Conservation (phyloP, 176 grass and related monocot genomes). For the Raddia guianensis region DNA sequence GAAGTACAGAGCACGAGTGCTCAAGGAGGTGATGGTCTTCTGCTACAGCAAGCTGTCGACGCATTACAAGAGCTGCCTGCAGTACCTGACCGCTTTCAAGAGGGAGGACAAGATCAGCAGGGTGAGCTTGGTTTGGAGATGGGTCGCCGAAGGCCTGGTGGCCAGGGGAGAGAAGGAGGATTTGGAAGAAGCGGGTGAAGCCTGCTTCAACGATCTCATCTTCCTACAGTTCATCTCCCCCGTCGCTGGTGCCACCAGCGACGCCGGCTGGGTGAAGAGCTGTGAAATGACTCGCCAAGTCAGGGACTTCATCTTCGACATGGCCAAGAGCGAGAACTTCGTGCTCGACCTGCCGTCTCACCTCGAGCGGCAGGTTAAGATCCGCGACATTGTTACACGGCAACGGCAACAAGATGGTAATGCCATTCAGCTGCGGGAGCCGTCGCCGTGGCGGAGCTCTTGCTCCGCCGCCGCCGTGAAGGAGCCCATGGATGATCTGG, state of each 20-base stretch:
- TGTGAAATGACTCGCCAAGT: background rate
- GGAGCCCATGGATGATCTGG: background rate
- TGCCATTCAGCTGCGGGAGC: too few species aligned
- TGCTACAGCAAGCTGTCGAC: too few species aligned
- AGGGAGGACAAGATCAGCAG: too few species aligned
- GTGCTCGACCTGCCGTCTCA: background rate
- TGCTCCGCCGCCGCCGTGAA: too few species aligned
- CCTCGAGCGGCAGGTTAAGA: fast-evolving
- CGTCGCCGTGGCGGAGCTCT: background rate
- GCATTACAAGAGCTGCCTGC: too few species aligned
- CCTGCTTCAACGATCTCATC: background rate
- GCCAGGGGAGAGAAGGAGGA: background rate
- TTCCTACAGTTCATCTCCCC: background rate
- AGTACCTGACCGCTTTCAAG: too few species aligned
- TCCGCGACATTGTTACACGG: background rate
- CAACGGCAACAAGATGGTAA: too few species aligned
- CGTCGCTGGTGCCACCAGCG: background rate
- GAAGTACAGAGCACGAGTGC: too few species aligned
- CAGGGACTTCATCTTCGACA: background rate
- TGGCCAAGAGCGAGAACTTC: background rate
- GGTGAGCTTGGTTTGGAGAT: too few species aligned
- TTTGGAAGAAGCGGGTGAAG: background rate
- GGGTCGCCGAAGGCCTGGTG: background rate
- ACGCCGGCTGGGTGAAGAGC: background rate
- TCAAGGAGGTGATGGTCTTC: too few species aligned